phyloP scores from a whole-genome alignment of 441 rosid genomes.

The Jatropha podagrica region DNA sequence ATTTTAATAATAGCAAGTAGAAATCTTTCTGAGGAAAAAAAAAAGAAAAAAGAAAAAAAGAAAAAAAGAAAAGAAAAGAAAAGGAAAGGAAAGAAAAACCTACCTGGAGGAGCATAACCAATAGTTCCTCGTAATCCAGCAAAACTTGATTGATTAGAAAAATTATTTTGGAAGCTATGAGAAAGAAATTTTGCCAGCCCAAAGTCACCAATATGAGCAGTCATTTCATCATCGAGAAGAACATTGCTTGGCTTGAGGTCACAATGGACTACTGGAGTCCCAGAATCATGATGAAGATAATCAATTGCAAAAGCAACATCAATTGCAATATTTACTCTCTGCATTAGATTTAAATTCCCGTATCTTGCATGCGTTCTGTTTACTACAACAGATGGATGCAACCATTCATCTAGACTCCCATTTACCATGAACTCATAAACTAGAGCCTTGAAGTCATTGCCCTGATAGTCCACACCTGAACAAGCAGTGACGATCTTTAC shows the following conservation, averaged over 20 bases:
- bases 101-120: slow-evolving; percentile 16
- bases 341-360: neutral
- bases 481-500: slow-evolving; percentile 7
- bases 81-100: too few relatives aligned
- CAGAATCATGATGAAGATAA: slow-evolving; percentile 8
- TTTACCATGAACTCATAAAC: slow-evolving; percentile 13
- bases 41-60: neutral
- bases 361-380: neutral
- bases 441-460: slow-evolving; percentile 14
- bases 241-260: slow-evolving; percentile 11
- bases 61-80: neutral
- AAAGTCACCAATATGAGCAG: slow-evolving; percentile 9
- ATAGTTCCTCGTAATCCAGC: slow-evolving; percentile 3
- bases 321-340: neutral
- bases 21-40: too few relatives aligned
- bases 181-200: neutral
- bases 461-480: slow-evolving; percentile 3
- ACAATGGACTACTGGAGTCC: neutral
- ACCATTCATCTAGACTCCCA: slow-evolving; percentile 6
- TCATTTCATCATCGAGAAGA: slow-evolving; percentile 13
- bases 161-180: neutral
- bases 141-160: neutral
- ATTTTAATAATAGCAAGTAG: too few relatives aligned
- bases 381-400: neutral
- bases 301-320: slow-evolving; percentile 15